A percentile compares a stretch with the other conserved stretches of the same genome.
Conservation (phyloP, 352 stramenopile genomes). For the Aphanomyces astaci region DNA sequence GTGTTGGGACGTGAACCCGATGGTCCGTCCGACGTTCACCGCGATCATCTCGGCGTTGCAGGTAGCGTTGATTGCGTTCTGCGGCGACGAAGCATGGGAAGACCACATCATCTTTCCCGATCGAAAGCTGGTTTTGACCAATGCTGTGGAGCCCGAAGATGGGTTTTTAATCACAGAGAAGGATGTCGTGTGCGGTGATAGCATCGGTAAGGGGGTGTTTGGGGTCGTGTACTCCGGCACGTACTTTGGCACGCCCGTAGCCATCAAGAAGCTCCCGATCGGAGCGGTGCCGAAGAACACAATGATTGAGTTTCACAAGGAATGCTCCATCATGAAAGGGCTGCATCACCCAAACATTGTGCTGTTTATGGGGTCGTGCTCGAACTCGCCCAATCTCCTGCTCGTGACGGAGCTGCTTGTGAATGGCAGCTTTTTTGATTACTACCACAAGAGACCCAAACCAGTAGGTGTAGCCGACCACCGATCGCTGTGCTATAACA, state of each 20-base stretch:
- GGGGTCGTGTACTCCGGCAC: conserved; percentile 75
- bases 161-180: conserved; percentile 73
- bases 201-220: conserved; percentile 71
- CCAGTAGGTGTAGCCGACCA: conserved; percentile 39
- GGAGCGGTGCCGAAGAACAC: conserved; percentile 76
- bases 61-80: conserved; percentile 53
- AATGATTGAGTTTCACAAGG: conserved; percentile 72
- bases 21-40: conserved; percentile 68
- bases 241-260: conserved; percentile 76
- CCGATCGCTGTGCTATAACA: conserved; percentile 63
- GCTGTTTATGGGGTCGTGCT: conserved; percentile 96
- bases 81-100: conserved; percentile 72
- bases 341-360: conserved; percentile 97
- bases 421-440: conserved; percentile 82
- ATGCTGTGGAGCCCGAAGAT: conserved; percentile 43
- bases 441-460: conserved; percentile 72
- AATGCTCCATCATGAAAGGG: conserved; percentile 79
- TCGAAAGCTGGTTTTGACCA: conserved; percentile 54
- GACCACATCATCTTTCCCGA: conserved; percentile 78
- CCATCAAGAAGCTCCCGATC: conserved; percentile 79
- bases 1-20: conserved; percentile 69
- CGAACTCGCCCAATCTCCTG: conserved; percentile 92
- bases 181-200: conserved; percentile 56
- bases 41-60: conserved; percentile 73
- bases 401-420: conserved; percentile 92